Evolutionary conservation across 306 rosid species (phyloP), one percentile per base, ranked within the genome.

Genomic region (Prunus mume): DNA sequence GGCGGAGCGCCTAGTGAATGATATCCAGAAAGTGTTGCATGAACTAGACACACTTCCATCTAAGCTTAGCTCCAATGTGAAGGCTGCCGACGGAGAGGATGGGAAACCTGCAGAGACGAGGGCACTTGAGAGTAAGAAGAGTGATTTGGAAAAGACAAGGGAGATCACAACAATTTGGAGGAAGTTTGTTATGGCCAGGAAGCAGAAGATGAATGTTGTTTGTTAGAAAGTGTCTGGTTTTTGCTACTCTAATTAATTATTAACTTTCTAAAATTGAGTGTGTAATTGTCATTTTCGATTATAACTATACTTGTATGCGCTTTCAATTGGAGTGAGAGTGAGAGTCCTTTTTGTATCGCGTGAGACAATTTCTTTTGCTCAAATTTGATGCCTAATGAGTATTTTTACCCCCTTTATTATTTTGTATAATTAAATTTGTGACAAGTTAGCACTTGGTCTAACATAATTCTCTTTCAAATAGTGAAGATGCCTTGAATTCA

Each of bases 111-210:
- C 52, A 24, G 85, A 74, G 32, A 57, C 71, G 24, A 38, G 43
- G 43, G 70, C 14, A n/a, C 45, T 65, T 1, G 69, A 17, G 50
- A 76, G 78, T 0, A 89, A 89, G 86, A 89, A 91, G 87, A 90
- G 81, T 50, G 89, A 74, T 19, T 3, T 81, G 24, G 93, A 90
- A 85, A 83, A 86, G 1, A 90, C 85, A 46, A 90, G 91, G 84
- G 97, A 90, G 75, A 92, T 92, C 65, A 90, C 96, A 38, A 83
- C 91, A 1, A 75, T 70, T 73, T 92, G 97, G 97, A 92, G 78
- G 90, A 92, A 90, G 84, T 90, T 92, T 80, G 96, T 87, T 62
- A 51, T 73, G 83, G 88, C 90, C 9, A 92, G 87, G 90, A 92
- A 88, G 65, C 34, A 58, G 91, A 92, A 87, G 88, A 69, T 82